A percentile compares a stretch with the other conserved stretches of the same genome.
These are phyloP conservation scores for Dothistroma septosporum DNA, from an alignment of 2,329 filamentous ascomycete genomes.

Conservation along the genomic window DNA sequence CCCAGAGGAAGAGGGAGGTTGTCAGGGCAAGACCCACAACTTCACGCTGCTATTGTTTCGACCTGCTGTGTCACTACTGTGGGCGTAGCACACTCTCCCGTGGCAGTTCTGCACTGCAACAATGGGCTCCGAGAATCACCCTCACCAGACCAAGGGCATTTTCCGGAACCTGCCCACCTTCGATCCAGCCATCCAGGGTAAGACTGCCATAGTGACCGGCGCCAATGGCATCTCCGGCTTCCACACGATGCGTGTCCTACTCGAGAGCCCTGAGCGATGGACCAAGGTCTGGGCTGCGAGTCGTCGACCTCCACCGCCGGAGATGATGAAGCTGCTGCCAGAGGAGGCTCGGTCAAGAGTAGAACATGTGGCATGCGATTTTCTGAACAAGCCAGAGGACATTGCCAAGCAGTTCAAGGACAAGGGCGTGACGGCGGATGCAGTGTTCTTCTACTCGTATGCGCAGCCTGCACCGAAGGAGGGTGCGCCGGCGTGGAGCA, in stretches of 20 bases:
- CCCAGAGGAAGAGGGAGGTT: not conserved
- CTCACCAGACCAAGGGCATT: conserved; percentile 39
- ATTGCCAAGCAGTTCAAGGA: conserved; percentile 37
- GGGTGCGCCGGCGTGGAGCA: conserved; percentile 45
- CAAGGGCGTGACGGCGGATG: conserved; percentile 37
- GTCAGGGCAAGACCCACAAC: not conserved
- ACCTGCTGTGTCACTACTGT: not conserved
- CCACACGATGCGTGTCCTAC: conserved; percentile 49
- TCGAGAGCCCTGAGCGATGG: conserved; percentile 48
- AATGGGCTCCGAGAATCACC: conserved; percentile 28
- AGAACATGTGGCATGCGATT: conserved; percentile 35
- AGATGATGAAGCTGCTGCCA: conserved; percentile 37
- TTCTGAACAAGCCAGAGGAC: conserved; percentile 36
- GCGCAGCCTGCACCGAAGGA: conserved; percentile 47
- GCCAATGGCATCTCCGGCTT: conserved; percentile 54
- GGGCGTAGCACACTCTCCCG: not conserved
- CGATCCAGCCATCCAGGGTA: conserved; percentile 39
- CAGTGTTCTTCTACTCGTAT: conserved; percentile 55
- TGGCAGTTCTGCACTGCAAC: not conserved
- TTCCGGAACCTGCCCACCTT: conserved; percentile 50
- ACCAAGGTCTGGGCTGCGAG: conserved; percentile 51
- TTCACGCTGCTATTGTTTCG: not conserved
- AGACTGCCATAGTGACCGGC: conserved; percentile 52
- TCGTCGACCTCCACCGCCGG: conserved; percentile 42
- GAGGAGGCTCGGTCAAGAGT: conserved; percentile 28